Conservation (phyloP, 345 rosid genomes). For the Linum usitatissimum region DNA sequence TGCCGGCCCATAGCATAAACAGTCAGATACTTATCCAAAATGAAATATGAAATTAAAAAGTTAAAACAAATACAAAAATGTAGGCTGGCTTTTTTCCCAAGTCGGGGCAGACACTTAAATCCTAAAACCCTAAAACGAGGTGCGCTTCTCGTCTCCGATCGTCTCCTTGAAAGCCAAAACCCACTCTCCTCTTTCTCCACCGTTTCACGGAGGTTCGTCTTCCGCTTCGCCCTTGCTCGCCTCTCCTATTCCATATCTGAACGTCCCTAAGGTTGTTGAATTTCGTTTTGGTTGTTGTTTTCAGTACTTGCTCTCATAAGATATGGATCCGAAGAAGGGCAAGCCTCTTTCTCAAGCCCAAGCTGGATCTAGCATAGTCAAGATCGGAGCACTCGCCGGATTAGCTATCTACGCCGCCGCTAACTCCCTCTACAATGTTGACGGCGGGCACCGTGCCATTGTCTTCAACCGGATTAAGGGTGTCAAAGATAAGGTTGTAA, state of each 20-base stretch:
- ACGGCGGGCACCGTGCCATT: slow-evolving; percentile 67
- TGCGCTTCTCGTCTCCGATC: background rate
- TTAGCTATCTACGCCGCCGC: slow-evolving; percentile 56
- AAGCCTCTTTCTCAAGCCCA: background rate
- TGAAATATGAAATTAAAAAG: no score
- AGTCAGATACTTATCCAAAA: no score
- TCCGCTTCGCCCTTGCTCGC: background rate
- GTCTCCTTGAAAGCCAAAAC: background rate
- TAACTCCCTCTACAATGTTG: slow-evolving; percentile 65
- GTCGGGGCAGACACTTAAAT: background rate
- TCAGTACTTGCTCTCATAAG: background rate
- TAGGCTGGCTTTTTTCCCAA: background rate
- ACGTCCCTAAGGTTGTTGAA: background rate
- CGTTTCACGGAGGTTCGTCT: background rate
- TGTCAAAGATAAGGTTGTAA: slow-evolving; percentile 46
- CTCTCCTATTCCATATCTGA: background rate
- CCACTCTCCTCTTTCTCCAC: background rate
- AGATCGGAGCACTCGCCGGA: slow-evolving; percentile 58
- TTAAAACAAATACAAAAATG: no score
- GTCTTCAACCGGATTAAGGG: slow-evolving; percentile 53
- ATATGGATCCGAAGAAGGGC: background rate
- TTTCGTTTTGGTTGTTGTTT: background rate
- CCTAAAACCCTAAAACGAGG: background rate
- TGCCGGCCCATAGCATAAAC: no score
- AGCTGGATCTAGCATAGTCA: slow-evolving; percentile 37